These are phyloP conservation scores for Globisporangium nodosum DNA, from an alignment of 352 stramenopile species.

Conservation along the genomic window DNA sequence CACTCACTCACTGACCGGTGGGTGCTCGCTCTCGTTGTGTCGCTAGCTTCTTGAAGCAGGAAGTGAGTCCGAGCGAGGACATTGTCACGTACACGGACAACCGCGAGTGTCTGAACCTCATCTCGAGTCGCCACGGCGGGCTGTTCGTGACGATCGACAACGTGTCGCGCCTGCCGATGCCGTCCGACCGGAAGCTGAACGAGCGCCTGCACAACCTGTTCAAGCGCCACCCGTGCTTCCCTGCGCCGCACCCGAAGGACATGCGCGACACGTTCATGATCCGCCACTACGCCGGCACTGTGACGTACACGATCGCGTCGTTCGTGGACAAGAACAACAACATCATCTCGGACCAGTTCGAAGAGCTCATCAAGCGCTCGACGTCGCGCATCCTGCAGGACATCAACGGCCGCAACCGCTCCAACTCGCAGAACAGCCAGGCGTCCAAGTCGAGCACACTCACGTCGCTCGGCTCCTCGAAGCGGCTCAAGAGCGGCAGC, in stretches of 20 bases:
- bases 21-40: neutral
- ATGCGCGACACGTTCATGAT: conserved; percentile 83
- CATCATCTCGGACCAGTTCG: conserved; percentile 86
- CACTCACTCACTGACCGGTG: neutral
- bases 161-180: conserved; percentile 72
- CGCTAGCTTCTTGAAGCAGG: conserved; percentile 28
- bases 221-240: conserved; percentile 80
- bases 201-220: conserved; percentile 79
- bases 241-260: conserved; percentile 81
- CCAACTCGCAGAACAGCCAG: conserved; percentile 34
- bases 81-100: conserved; percentile 81
- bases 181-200: conserved; percentile 86
- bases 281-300: conserved; percentile 75
- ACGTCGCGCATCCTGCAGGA: conserved; percentile 68
- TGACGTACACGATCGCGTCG: conserved; percentile 80
- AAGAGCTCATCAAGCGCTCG: conserved; percentile 80
- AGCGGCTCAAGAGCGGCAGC: conserved; percentile 61
- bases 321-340: conserved; percentile 92
- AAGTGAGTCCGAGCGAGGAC: conserved; percentile 35
- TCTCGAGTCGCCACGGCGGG: conserved; percentile 73
- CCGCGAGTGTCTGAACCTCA: conserved; percentile 78
- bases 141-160: conserved; percentile 86
- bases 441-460: conserved; percentile 51
- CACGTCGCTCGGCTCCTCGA: conserved; percentile 28
- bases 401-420: conserved; percentile 44